These are phyloP conservation scores for Aspergillus coremiiformis DNA, from an alignment of 495 filamentous ascomycete species.

Conservation along the genomic window DNA sequence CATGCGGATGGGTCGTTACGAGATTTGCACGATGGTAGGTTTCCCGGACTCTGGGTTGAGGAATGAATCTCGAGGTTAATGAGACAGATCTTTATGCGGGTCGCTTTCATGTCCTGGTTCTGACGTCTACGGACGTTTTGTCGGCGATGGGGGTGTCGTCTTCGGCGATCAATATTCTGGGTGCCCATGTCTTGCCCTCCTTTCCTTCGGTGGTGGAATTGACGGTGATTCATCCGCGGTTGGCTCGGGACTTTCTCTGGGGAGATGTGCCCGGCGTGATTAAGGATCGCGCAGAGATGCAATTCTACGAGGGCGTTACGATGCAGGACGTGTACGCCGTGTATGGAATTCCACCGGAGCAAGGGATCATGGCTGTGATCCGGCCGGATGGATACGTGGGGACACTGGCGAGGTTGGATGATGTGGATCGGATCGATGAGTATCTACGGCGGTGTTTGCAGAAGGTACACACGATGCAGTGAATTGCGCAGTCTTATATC, in stretches of 20 bases:
- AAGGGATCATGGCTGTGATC: conserved; percentile 49
- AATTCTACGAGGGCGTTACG: conserved; percentile 56
- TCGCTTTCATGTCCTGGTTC: conserved; percentile 37
- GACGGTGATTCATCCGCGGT: conserved; percentile 50
- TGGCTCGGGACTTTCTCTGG: conserved; percentile 41
- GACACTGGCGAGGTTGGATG: conserved; percentile 46
- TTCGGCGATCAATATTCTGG: conserved; percentile 27
- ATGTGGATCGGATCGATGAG: conserved; percentile 18
- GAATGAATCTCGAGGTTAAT: conserved; percentile 3
- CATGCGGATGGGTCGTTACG: conserved; percentile 37
- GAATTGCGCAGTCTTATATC: not conserved
- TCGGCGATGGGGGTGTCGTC: conserved; percentile 18
- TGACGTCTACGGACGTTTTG: conserved; percentile 28
- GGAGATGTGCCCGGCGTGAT: conserved; percentile 51
- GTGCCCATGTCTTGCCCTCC: conserved; percentile 24
- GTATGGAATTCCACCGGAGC: too few relatives aligned
- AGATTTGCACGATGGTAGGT: conserved; percentile 41
- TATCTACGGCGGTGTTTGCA: not conserved
- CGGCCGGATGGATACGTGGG: conserved; percentile 62
- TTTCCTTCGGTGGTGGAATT: conserved; percentile 46
- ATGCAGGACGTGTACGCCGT: conserved; percentile 57
- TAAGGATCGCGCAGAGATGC: conserved; percentile 46
- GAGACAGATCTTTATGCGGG: conserved; percentile 40
- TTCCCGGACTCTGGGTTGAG: not conserved
- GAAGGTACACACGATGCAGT: not conserved